Conservation (phyloP, 2,329 filamentous ascomycete genomes). For the Ceratocystis ficicola region DNA sequence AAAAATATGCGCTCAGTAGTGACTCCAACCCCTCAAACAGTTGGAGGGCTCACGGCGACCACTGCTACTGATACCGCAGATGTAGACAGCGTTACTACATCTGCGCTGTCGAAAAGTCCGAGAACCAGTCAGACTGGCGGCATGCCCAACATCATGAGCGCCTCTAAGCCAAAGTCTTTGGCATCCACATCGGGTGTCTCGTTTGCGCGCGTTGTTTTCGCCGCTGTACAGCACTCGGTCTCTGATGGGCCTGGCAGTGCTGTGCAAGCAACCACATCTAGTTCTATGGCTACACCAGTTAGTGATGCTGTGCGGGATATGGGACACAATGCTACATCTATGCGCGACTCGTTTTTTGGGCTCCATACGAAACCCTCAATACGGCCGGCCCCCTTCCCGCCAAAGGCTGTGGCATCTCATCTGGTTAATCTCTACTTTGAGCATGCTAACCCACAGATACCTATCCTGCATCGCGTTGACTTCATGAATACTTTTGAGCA, state of each 20-base stretch:
- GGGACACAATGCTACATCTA: constrained; percentile 48
- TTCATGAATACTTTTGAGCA: constrained; percentile 81
- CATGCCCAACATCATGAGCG: constrained; percentile 66
- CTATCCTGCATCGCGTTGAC: constrained; percentile 75
- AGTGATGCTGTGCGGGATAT: constrained; percentile 21
- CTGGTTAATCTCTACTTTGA: constrained; percentile 84
- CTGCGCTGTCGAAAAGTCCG: neutral
- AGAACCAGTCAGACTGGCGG: constrained; percentile 29
- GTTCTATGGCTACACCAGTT: constrained; percentile 22
- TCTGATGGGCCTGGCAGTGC: constrained; percentile 33
- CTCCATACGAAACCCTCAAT: constrained; percentile 83
- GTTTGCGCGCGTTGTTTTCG: constrained; percentile 87
- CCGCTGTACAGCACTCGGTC: constrained; percentile 68
- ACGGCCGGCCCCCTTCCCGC: constrained; percentile 71
- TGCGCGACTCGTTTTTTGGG: constrained; percentile 96
- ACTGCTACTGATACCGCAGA: neutral
- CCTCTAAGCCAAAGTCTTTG: constrained; percentile 66
- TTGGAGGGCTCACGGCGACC: neutral
- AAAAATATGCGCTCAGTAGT: constrained; percentile 16
- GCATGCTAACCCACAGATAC: constrained; percentile 91
- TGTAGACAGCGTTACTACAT: neutral
- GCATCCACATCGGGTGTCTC: constrained; percentile 84
- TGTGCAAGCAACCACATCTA: constrained; percentile 25
- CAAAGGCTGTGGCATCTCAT: constrained; percentile 57
- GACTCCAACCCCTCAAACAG: neutral